Evolutionary conservation across 208 protist genomes (phyloP).

Genomic region (Trypanosoma conorhini): DNA sequence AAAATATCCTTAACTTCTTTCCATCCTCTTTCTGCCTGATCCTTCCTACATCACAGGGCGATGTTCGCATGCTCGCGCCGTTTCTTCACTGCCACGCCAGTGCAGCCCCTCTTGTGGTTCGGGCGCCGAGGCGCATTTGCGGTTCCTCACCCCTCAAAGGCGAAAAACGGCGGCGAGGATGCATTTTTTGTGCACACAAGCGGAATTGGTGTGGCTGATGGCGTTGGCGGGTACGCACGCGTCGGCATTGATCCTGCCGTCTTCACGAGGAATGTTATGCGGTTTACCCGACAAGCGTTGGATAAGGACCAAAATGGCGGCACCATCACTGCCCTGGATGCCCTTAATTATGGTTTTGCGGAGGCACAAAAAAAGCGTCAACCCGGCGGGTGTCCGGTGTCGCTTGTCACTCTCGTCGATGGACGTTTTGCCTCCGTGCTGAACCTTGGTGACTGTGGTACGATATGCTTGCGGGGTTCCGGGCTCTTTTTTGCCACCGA

Average conservation of each 20-base stretch:
- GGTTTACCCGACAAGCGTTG: constrained; percentile 51
- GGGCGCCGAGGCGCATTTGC: constrained; percentile 67
- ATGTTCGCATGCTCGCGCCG: constrained; percentile 19
- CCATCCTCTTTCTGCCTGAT: constrained; percentile 6
- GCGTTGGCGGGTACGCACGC: constrained; percentile 79
- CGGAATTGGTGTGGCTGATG: constrained; percentile 84
- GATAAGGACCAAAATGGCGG: constrained; percentile 25
- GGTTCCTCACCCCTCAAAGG: constrained; percentile 81
- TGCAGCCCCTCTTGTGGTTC: constrained; percentile 37
- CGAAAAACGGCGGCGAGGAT: constrained; percentile 77
- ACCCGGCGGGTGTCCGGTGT: constrained; percentile 72
- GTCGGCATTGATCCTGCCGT: constrained; percentile 72
- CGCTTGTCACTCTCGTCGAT: constrained; percentile 63
- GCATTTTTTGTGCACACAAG: constrained; percentile 73
- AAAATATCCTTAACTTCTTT: not conserved
- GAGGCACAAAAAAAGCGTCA: constrained; percentile 42
- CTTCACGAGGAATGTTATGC: constrained; percentile 85
- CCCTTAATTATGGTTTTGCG: constrained; percentile 52
- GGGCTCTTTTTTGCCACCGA: constrained; percentile 65
- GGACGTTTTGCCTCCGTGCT: constrained; percentile 67
- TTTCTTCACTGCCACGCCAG: constrained; percentile 8
- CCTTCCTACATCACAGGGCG: constrained; percentile 1
- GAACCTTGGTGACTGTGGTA: constrained; percentile 87
- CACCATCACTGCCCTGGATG: constrained; percentile 49
- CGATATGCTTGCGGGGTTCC: constrained; percentile 59